Conservation (phyloP, 2,329 filamentous ascomycete species). For the Leptodontidium sp. region DNA sequence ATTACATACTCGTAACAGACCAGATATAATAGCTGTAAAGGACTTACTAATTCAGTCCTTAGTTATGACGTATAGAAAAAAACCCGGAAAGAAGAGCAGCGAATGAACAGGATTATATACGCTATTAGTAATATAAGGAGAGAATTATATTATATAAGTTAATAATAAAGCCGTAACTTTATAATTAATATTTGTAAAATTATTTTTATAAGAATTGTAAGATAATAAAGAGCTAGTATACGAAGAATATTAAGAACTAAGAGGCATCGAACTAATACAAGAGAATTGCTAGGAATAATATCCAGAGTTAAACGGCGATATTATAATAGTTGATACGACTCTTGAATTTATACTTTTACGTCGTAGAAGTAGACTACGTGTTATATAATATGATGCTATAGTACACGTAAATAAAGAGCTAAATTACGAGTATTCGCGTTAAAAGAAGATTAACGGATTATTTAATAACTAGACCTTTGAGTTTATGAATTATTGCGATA, state of each 20-base stretch:
- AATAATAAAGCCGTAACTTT: background rate
- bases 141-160: background rate
- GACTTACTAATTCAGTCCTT: background rate
- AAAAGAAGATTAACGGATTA: background rate
- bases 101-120: background rate
- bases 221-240: background rate
- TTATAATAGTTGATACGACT: background rate
- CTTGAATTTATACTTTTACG: no score
- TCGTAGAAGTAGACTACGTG: no score
- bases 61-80: background rate
- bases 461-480: background rate
- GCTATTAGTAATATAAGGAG: background rate
- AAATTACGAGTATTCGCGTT: no score
- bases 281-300: background rate
- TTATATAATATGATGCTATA: no score
- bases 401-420: no score
- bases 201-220: background rate
- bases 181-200: background rate
- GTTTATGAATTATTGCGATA: background rate
- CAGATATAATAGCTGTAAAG: background rate
- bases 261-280: background rate
- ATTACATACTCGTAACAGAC: background rate
- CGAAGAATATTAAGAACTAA: no score
- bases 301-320: background rate
- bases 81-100: background rate